A percentile compares a stretch with the other conserved stretches of the same genome.
phyloP scores from a whole-genome alignment of 106 monocot genomes.

The Cymbidium sinense region DNA sequence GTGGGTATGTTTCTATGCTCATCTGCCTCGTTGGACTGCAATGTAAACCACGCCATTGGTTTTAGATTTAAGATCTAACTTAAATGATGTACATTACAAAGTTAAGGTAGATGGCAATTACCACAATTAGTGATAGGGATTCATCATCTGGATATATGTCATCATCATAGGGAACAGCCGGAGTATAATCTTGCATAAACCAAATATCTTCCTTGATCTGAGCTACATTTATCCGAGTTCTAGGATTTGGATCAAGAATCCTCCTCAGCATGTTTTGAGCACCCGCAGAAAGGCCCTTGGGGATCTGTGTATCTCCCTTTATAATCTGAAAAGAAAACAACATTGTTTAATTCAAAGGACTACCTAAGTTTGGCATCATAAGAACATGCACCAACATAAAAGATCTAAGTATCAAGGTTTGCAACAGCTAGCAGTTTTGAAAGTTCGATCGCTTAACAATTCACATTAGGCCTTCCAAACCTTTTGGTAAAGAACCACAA shows the following conservation, averaged over 20 bases:
- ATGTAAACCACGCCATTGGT: not conserved
- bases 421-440: too few relatives aligned
- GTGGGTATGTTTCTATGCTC: conserved; percentile 19
- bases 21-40: conserved; percentile 29
- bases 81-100: not conserved
- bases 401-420: too few relatives aligned
- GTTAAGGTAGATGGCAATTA: conserved; percentile 8
- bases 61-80: not conserved
- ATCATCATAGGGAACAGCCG: conserved; percentile 58
- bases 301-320: conserved; percentile 64
- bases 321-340: conserved; percentile 51
- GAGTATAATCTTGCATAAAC: conserved; percentile 75
- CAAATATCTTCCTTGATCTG: conserved; percentile 79
- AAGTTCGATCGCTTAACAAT: too few relatives aligned
- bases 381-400: not conserved
- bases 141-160: conserved; percentile 21
- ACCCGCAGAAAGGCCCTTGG: conserved; percentile 62
- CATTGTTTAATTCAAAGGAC: not conserved
- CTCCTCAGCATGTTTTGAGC: conserved; percentile 58
- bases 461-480: conserved; percentile 19
- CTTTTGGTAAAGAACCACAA: conserved; percentile 94
- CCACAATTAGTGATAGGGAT: conserved; percentile 38
- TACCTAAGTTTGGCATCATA: not conserved
- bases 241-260: conserved; percentile 90
- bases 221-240: conserved; percentile 50